These are phyloP conservation scores for Grigorovia yakushimaensis DNA, from an alignment of 805 yeast species.

Conservation along the genomic window DNA sequence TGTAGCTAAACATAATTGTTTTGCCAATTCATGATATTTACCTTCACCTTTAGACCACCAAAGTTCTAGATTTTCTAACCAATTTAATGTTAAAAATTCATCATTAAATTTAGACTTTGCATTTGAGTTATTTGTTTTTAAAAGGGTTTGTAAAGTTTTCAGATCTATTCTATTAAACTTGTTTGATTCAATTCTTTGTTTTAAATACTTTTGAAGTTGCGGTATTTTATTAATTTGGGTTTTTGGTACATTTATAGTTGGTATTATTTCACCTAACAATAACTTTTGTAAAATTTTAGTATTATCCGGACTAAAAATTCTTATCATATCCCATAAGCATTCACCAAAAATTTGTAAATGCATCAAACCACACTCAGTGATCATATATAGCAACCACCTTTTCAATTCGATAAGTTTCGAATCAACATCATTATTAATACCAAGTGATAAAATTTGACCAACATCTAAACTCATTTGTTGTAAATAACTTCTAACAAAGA, in stretches of 20 bases:
- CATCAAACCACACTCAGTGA: slow-evolving; percentile 44
- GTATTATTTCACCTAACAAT: slow-evolving; percentile 40
- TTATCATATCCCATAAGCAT: slow-evolving; percentile 54
- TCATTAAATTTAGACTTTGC: slow-evolving; percentile 38
- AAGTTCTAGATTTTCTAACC: slow-evolving; percentile 53
- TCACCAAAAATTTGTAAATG: slow-evolving; percentile 51
- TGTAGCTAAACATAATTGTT: slow-evolving; percentile 43
- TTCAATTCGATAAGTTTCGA: slow-evolving; percentile 42
- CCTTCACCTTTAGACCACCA: slow-evolving; percentile 51
- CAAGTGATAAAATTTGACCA: slow-evolving; percentile 54
- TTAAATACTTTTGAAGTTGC: slow-evolving; percentile 45
- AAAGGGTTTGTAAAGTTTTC: slow-evolving; percentile 34
- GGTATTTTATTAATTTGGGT: slow-evolving; percentile 28
- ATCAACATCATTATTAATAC: slow-evolving; percentile 60
- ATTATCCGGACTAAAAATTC: slow-evolving; percentile 40
- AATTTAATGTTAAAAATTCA: slow-evolving; percentile 41
- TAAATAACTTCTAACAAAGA: slow-evolving; percentile 48
- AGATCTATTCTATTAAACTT: slow-evolving; percentile 40
- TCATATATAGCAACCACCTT: slow-evolving; percentile 39
- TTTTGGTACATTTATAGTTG: slow-evolving; percentile 20
- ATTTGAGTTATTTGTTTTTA: slow-evolving; percentile 22
- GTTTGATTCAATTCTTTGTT: slow-evolving; percentile 36
- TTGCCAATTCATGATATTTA: slow-evolving; percentile 36
- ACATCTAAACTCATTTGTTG: slow-evolving; percentile 54
- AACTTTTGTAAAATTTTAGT: slow-evolving; percentile 39